These are phyloP conservation scores for Saccharomycopsis babjevae DNA, from an alignment of 805 yeast genomes.

Conservation along the genomic window DNA sequence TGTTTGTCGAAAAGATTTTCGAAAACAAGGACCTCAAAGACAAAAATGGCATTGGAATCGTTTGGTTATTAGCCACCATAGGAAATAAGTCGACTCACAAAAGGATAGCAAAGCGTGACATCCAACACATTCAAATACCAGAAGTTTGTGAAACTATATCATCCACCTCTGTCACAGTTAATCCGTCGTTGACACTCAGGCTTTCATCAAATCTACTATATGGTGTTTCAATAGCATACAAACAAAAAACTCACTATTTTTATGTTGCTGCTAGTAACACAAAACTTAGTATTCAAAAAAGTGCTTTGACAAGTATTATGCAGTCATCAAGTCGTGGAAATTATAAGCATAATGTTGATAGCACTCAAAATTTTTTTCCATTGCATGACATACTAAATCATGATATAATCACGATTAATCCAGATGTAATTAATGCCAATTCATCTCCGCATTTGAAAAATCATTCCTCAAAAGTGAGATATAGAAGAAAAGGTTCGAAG, in stretches of 20 bases:
- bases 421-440: not conserved
- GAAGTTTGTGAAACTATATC: constrained; percentile 28
- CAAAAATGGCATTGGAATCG: constrained; percentile 24
- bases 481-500: not conserved
- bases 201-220: constrained; percentile 33
- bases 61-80: constrained; percentile 20
- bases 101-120: constrained; percentile 26
- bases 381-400: not conserved
- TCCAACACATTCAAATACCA: constrained; percentile 33
- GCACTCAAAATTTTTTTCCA: not conserved
- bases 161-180: constrained; percentile 17
- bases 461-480: not conserved
- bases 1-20: constrained; percentile 1
- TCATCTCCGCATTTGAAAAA: not conserved
- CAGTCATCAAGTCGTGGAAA: not conserved
- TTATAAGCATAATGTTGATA: not conserved
- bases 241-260: constrained; percentile 38
- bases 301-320: not conserved
- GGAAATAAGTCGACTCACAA: constrained; percentile 16
- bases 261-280: constrained; percentile 21
- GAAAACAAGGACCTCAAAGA: not conserved
- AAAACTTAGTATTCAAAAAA: constrained; percentile 2
- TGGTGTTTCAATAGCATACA: constrained; percentile 38
- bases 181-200: constrained; percentile 22
- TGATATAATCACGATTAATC: not conserved